A percentile compares a stretch with the other conserved stretches of the same genome.
phyloP scores from a whole-genome alignment of 371 early-diverging fungal species.

The Mucor mucedo region DNA sequence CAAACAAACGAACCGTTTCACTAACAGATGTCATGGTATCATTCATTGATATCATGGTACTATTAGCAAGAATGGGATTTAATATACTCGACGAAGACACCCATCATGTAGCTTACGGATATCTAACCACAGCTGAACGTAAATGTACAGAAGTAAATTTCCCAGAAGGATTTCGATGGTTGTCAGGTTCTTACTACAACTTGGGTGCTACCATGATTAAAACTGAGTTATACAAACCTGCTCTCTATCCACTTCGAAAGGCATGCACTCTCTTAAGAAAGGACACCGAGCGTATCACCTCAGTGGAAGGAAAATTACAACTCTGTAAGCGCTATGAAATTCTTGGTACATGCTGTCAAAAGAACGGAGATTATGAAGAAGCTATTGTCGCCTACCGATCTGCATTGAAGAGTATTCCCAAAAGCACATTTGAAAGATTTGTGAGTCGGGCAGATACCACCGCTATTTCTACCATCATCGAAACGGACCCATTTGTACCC shows the following conservation, averaged over 20 bases:
- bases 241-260: slow-evolving; percentile 44
- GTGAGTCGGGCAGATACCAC: slow-evolving; percentile 24
- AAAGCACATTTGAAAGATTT: slow-evolving; percentile 33
- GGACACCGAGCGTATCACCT: slow-evolving; percentile 23
- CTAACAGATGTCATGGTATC: slow-evolving; percentile 26
- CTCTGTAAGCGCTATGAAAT: slow-evolving; percentile 50
- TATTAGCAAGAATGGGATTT: slow-evolving; percentile 39
- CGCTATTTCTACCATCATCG: slow-evolving; percentile 31
- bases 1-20: slow-evolving; percentile 10
- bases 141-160: slow-evolving; percentile 31
- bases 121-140: slow-evolving; percentile 36
- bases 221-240: slow-evolving; percentile 23
- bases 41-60: slow-evolving; percentile 40
- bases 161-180: slow-evolving; percentile 40
- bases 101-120: slow-evolving; percentile 35
- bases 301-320: slow-evolving; percentile 37
- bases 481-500: slow-evolving; percentile 34
- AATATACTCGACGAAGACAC: slow-evolving; percentile 29
- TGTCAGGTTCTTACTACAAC: slow-evolving; percentile 40
- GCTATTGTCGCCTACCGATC: slow-evolving; percentile 35
- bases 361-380: slow-evolving; percentile 35
- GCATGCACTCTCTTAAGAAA: slow-evolving; percentile 43
- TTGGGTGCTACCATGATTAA: slow-evolving; percentile 43
- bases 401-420: slow-evolving; percentile 39
- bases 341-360: slow-evolving; percentile 43